phyloP scores from a whole-genome alignment of 495 filamentous ascomycete genomes.

The Aspergillus panamensis region DNA sequence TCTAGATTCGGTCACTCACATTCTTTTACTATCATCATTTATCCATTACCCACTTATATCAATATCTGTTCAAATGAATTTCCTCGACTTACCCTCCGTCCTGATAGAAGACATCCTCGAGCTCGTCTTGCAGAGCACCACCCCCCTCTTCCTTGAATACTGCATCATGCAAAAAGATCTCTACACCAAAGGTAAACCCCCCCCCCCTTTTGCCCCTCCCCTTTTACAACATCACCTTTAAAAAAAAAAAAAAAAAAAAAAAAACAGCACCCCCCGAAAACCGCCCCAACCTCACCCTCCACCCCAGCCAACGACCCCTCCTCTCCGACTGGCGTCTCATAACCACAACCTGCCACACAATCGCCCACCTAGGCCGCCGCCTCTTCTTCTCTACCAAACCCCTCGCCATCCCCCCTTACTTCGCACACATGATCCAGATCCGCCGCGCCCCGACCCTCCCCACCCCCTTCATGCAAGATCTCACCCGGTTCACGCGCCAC shows the following conservation, averaged over 20 bases:
- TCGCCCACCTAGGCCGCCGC: neutral
- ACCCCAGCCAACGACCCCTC: neutral
- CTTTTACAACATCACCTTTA: no score
- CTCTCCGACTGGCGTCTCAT: neutral
- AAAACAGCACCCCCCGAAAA: no score
- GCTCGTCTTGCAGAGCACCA: neutral
- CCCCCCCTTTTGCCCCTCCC: no score
- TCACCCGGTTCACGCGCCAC: neutral
- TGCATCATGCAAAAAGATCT: neutral
- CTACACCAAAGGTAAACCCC: neutral
- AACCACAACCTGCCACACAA: neutral
- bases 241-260: no score
- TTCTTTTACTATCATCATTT: no score
- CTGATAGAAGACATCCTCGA: neutral
- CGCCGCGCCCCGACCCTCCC: neutral
- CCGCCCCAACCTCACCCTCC: neutral
- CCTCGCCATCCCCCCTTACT: neutral
- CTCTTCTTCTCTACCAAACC: neutral
- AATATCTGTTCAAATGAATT: neutral
- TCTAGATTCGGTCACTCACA: no score
- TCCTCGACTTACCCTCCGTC: neutral
- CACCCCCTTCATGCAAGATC: neutral
- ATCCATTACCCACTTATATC: no score
- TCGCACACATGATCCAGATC: neutral
- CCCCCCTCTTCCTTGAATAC: neutral